Percentiles rank a stretch among this genome's conserved stretches.
phyloP scores from a whole-genome alignment of 768 basidiomycete species.

The Pleurotus pulmonarius region DNA sequence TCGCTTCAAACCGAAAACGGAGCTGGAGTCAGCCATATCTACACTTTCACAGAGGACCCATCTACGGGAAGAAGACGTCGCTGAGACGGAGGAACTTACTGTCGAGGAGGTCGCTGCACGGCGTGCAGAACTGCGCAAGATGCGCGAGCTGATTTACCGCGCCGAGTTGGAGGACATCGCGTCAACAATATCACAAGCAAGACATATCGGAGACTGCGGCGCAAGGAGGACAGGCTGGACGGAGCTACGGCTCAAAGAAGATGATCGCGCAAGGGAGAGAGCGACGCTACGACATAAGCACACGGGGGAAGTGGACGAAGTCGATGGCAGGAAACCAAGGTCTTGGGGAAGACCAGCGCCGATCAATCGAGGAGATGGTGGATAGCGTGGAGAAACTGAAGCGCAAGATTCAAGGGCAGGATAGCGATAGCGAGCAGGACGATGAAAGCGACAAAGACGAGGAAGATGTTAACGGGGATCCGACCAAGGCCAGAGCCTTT shows the following conservation, averaged over 20 bases:
- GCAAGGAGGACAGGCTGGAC: constrained; percentile 67
- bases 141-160: constrained; percentile 92
- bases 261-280: constrained; percentile 80
- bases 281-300: constrained; percentile 87
- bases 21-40: constrained; percentile 82
- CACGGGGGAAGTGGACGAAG: constrained; percentile 86
- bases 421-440: constrained; percentile 49
- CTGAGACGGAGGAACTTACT: constrained; percentile 72
- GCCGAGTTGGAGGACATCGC: constrained; percentile 89
- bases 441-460: constrained; percentile 28
- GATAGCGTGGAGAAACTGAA: constrained; percentile 75
- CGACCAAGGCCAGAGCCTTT: constrained; percentile 67
- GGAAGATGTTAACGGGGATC: constrained; percentile 36
- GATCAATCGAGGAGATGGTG: constrained; percentile 84
- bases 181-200: constrained; percentile 96
- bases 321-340: constrained; percentile 57
- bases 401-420: constrained; percentile 68
- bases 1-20: constrained; percentile 88
- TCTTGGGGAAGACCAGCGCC: constrained; percentile 52
- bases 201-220: constrained; percentile 80
- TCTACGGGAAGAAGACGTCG: constrained; percentile 78
- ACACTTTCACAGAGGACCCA: constrained; percentile 77
- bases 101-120: constrained; percentile 85
- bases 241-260: constrained; percentile 61
- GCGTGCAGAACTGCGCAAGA: constrained; percentile 76